phyloP scores from a whole-genome alignment of 2,329 filamentous ascomycete genomes.

The Exophiala alcalophila region DNA sequence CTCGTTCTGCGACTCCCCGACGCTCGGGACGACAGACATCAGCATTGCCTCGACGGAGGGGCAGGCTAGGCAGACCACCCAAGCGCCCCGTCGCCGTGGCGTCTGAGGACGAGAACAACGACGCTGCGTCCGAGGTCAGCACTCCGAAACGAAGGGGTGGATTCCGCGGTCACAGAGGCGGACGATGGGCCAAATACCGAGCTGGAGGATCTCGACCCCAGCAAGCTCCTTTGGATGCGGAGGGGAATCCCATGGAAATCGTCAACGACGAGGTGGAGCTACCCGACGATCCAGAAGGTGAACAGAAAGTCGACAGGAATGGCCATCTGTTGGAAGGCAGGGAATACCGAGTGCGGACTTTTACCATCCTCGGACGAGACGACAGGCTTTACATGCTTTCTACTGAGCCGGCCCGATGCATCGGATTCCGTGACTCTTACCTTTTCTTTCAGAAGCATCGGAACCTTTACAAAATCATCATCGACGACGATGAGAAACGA shows the following conservation, averaged over 20 bases:
- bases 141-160: constrained; percentile 64
- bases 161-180: constrained; percentile 57
- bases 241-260: constrained; percentile 88
- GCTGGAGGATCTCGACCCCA: constrained; percentile 72
- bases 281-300: constrained; percentile 81
- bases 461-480: constrained; percentile 95
- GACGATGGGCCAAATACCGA: constrained; percentile 70
- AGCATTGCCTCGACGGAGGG: constrained; percentile 16
- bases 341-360: constrained; percentile 93
- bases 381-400: constrained; percentile 95
- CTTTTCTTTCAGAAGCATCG: constrained; percentile 98
- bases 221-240: constrained; percentile 84
- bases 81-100: constrained; percentile 81
- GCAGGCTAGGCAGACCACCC: constrained; percentile 72
- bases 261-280: constrained; percentile 87
- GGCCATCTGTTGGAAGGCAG: constrained; percentile 78
- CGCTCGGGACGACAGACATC: constrained; percentile 54
- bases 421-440: constrained; percentile 96
- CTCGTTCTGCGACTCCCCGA: constrained; percentile 51
- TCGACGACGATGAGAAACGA: constrained; percentile 94
- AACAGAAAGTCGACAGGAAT: constrained; percentile 87
- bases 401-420: constrained; percentile 92
- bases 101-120: constrained; percentile 58
- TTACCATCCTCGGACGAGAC: constrained; percentile 80
- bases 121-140: constrained; percentile 41